Evolutionary conservation across 2,329 filamentous ascomycete genomes (phyloP), one percentile per base, ranked within the genome.

Genomic region (Claviceps africana): DNA sequence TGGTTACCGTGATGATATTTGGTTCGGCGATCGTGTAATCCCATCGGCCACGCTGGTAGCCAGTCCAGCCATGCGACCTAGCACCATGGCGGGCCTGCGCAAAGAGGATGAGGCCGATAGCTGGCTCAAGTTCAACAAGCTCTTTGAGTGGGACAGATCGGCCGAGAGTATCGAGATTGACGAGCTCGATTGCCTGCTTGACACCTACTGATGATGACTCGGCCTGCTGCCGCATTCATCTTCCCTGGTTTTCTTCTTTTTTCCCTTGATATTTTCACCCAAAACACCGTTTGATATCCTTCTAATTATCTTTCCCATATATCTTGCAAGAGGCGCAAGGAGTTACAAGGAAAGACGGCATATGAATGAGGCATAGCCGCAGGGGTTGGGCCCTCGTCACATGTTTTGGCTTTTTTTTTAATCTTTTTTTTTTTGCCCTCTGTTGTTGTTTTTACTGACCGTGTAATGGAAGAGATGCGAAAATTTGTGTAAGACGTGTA

Each of bases 121-220:
- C 57, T 71, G 71, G 57, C 58, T 73, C 53, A 72, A 69, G 55
- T 58, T 72, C 25, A 67, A 61, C 57, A 66, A 65, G 52, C 53
- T 70, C n/a, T 63, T 68, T 48, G 67, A 81, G 59, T 79, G 80
- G 70, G 84, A 85, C 62, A 77, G 77, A 64, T 88, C 83, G 64
- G 89, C 90, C 1, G 93, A 97, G 71, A 86, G 82, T 57, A 84
- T 97, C 59, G 89, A 94, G 66, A 79, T 97, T 48, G 88, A 95
- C 47, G 93, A 98, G 73, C 81, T 97, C 25, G 91, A 97, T 63
- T 82, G 86, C 60, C 78, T 96, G 65, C 79, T 96, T 61, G 83
- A 86, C 63, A 83, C 80, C 59, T 88, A 82, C 66, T 88, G 70
- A 76, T 54, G 50, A 43, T 25, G 33, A 15, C 13, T 7, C 9